Evolutionary conservation across 192 early-diverging fungal species (phyloP), one percentile per base, ranked within the genome.

Genomic region (Kickxella alabastrina): DNA sequence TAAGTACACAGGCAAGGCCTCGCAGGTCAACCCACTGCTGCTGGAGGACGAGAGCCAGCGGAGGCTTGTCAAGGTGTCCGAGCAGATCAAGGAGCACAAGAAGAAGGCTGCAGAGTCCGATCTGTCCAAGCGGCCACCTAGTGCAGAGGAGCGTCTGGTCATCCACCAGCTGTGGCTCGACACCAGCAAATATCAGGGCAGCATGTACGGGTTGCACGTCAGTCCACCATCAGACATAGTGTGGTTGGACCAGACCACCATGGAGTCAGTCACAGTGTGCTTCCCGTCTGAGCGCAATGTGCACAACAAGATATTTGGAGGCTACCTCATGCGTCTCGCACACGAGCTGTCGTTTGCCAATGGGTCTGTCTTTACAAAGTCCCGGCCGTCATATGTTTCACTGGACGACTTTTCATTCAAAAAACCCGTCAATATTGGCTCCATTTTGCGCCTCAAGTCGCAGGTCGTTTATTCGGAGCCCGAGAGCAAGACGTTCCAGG

Each of bases 391-490:
- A 4, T 72, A 87, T 26, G 54, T 83, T 7, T 85, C 91, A 8
- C 70, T 88, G 21, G 85, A 90, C 52, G 83, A 86, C 39, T 84
- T 87, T 59, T 75, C 82, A n/a, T 94, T 96, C 57, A 65, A 79
- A n/a, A 85, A 85, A 62, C 91, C 93, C 0, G 93, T 96, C 25
- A 79, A 79, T 29, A 87, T 96, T 47, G 90, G 91, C 0, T 80
- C 83, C 4, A 65, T 92, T 27, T 68, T 96, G n/a, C 59, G 73
- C 25, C 67, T 96, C 35, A 77, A 76, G 13, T 78, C 89, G 6
- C 85, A 92, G 61, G 82, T 94, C 18, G 85, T 87, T 8, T 93
- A 89, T 55, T 80, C 89, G 1, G 69, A 79, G 45, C 79, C 78
- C 14, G 63, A 68, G 12, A 75, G 84, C 47, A 65, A 71, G 34